Base-by-base conservation (phyloP, 2,329 filamentous ascomycete genomes). In the Aspergillus oerlinghausenensis region DNA sequence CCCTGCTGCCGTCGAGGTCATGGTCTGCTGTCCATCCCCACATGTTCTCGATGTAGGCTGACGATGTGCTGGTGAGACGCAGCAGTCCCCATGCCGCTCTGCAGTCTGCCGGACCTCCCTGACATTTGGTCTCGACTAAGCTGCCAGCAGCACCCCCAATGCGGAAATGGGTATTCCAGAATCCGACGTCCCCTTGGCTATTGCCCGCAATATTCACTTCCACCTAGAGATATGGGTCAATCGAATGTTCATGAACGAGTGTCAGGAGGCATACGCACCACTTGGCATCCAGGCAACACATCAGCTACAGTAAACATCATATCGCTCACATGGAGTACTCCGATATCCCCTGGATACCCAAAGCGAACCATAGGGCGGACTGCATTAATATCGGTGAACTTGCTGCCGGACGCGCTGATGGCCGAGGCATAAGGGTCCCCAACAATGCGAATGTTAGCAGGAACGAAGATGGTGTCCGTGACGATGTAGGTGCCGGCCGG, bases 401-500 rank as follows among this genome's bases (percentile, higher is more conserved):
- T 75, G 56, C 62, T 55, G 10, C 83, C 82, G 3, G 68, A 70
- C 2, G 74, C 82, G n/a, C 75, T 78, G 65, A 81, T 80, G 1
- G 72, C 72, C 21, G 81, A 76, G 70, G 63, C 64, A 51, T 79
- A 83, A 1, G 77, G 77, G 67, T 85, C 81, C 9, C 84, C 84
- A 17, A 83, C 71, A 21, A 86, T 79, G 2, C 76, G 75, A 3
- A 79, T 79, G 21, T 79, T 76, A 7, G 70, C 65, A 0, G 80
- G 80, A n/a, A 82, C 64, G 40, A 71, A 67, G 14, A 82, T 67
- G 0, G 80, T 82, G 43, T 75, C 70, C 1, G 69, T 74, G 14
- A 81, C 73, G 14, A 79, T 66, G 59, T 82, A 86, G 8, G 80
- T 73, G 35, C 84, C 83, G 52, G 79, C 77, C 63, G 84, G 82